These are phyloP conservation scores for Rhodamnia argentea DNA, from an alignment of 345 rosid genomes.

Conservation along the genomic window DNA sequence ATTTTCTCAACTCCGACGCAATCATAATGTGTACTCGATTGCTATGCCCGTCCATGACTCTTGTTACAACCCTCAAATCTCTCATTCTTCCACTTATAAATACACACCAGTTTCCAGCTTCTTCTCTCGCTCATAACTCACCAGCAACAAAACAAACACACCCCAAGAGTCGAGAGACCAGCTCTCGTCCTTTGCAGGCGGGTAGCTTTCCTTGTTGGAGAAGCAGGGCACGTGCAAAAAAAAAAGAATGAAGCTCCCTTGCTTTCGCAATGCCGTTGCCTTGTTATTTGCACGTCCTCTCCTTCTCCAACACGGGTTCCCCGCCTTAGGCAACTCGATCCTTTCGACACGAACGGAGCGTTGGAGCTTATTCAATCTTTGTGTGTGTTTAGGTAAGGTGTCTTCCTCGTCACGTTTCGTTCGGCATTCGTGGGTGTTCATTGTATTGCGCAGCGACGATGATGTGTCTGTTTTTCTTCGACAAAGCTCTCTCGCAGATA, in stretches of 20 bases:
- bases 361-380: not conserved
- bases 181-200: conserved; percentile 10
- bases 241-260: not conserved
- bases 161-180: not conserved
- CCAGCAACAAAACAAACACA: not conserved
- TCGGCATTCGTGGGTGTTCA: not conserved
- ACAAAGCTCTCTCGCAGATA: not conserved
- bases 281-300: conserved; percentile 71
- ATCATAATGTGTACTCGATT: not conserved
- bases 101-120: conserved; percentile 10
- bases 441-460: not conserved
- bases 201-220: conserved; percentile 74
- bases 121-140: not conserved
- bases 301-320: conserved; percentile 87
- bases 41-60: not conserved
- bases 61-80: not conserved
- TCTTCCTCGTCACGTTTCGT: not conserved
- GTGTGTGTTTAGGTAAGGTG: not conserved
- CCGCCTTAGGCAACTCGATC: not conserved
- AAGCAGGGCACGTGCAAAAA: conserved; percentile 99
- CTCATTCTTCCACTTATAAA: conserved; percentile 27
- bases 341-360: not conserved
- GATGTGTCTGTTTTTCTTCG: not conserved
- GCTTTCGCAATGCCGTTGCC: not conserved
- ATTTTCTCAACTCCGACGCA: not conserved